Conservation (phyloP, 2,329 filamentous ascomycete species). For the Aspergillus transmontanensis region DNA sequence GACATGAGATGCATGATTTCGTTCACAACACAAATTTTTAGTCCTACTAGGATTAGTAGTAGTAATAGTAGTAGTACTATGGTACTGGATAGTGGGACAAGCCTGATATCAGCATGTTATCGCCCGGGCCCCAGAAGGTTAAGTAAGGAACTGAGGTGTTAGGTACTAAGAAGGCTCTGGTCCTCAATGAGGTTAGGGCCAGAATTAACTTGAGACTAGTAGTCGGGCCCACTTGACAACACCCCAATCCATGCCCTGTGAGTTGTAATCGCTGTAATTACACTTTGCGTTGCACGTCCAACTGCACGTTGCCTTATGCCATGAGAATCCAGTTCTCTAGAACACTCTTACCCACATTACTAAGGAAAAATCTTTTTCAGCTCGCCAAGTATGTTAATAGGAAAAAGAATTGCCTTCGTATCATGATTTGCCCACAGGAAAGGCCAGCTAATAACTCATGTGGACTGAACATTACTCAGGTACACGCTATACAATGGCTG, state of each 20-base stretch:
- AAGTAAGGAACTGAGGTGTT: not conserved
- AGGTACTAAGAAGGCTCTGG: not conserved
- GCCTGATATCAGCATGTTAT: not conserved
- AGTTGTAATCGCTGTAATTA: not conserved
- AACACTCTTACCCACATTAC: not conserved
- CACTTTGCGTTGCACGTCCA: not conserved
- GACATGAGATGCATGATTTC: not conserved
- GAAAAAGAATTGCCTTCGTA: not conserved
- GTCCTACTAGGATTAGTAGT: not conserved
- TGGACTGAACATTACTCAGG: not conserved
- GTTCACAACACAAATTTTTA: not conserved
- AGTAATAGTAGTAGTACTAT: not conserved
- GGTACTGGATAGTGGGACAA: not conserved
- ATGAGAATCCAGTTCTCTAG: not conserved
- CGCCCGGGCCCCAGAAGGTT: not conserved
- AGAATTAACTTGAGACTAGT: not conserved
- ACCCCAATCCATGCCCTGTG: not conserved
- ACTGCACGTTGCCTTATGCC: not conserved
- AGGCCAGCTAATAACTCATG: not conserved
- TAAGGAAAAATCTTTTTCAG: not conserved
- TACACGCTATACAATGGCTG: not conserved
- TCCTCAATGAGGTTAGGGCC: not conserved
- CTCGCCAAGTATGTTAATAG: not conserved
- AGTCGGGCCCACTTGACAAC: not conserved
- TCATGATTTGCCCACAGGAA: not conserved